Conservation (phyloP, 2,329 filamentous ascomycete genomes). For the Pestalotiopsis sp. region DNA sequence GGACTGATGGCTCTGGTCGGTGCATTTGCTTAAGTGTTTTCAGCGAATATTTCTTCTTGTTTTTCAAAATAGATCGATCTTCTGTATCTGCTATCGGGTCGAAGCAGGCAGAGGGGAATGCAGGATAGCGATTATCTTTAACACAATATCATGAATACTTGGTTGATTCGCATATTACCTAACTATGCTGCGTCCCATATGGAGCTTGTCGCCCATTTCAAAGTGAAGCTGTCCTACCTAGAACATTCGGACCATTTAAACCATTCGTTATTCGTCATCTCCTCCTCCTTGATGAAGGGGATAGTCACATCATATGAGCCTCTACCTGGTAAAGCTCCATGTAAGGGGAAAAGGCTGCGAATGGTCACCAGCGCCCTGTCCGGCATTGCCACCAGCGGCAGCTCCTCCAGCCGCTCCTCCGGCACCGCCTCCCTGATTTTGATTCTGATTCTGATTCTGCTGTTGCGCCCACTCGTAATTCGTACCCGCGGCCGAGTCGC, state of each 20-base stretch:
- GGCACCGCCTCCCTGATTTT: no score
- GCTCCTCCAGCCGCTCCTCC: not conserved
- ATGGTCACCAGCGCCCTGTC: not conserved
- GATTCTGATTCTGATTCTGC: not conserved
- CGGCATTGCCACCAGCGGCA: not conserved
- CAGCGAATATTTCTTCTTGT: not conserved
- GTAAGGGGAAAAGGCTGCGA: no score
- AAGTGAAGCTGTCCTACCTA: no score
- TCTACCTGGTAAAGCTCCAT: no score
- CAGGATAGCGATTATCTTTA: not conserved
- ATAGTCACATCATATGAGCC: no score
- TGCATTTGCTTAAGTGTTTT: slow-evolving; percentile 63
- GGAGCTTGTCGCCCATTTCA: no score
- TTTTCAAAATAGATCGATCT: not conserved
- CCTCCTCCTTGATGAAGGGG: no score
- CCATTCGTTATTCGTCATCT: no score
- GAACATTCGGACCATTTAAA: no score
- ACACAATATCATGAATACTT: not conserved
- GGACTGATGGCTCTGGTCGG: slow-evolving; percentile 73
- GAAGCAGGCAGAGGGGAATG: not conserved
- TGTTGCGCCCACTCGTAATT: not conserved
- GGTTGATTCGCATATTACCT: no score
- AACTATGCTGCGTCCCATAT: no score
- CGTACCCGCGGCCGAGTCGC: not conserved
- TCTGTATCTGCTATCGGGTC: not conserved